Evolutionary conservation across 768 basidiomycete species (phyloP).

Genomic region (Auriscalpium orientale): DNA sequence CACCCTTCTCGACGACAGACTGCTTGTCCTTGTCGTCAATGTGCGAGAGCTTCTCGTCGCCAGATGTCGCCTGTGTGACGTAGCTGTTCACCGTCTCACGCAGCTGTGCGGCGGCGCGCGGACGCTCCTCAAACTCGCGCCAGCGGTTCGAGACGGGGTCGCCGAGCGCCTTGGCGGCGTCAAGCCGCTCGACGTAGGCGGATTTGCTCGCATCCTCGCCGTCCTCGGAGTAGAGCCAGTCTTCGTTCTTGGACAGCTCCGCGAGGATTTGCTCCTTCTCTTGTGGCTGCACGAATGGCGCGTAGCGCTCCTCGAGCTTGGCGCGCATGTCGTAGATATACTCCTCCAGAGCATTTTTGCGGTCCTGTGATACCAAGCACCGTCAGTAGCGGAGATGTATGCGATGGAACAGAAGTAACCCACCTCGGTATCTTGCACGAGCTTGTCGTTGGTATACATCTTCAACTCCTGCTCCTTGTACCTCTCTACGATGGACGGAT

Average conservation of each 20-base stretch:
- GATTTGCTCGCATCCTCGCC: constrained; percentile 94
- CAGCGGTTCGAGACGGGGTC: constrained; percentile 82
- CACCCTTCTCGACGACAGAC: constrained; percentile 81
- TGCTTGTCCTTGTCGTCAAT: constrained; percentile 87
- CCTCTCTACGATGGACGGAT: constrained; percentile 53
- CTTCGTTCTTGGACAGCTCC: constrained; percentile 73
- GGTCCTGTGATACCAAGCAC: constrained; percentile 49
- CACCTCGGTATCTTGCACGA: constrained; percentile 96
- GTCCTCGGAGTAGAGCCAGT: constrained; percentile 97
- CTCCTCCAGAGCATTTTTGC: constrained; percentile 98
- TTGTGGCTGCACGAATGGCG: constrained; percentile 57
- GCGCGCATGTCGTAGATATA: constrained; percentile 93
- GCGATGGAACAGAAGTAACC: constrained; percentile 17
- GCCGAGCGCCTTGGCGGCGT: constrained; percentile 76
- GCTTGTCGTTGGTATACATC: constrained; percentile 89
- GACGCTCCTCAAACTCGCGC: constrained; percentile 78
- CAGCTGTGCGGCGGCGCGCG: constrained; percentile 60
- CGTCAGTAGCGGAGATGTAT: constrained; percentile 1
- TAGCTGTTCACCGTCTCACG: constrained; percentile 88
- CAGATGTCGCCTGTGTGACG: constrained; percentile 71
- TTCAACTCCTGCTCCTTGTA: constrained; percentile 76
- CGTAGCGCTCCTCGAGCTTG: constrained; percentile 88
- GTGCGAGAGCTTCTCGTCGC: constrained; percentile 83
- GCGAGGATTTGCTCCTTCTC: constrained; percentile 76
- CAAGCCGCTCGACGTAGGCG: constrained; percentile 81